Evolutionary conservation across 257 asterid species (phyloP), one percentile per base, ranked within the genome.

Genomic region (Ballota nigra): DNA sequence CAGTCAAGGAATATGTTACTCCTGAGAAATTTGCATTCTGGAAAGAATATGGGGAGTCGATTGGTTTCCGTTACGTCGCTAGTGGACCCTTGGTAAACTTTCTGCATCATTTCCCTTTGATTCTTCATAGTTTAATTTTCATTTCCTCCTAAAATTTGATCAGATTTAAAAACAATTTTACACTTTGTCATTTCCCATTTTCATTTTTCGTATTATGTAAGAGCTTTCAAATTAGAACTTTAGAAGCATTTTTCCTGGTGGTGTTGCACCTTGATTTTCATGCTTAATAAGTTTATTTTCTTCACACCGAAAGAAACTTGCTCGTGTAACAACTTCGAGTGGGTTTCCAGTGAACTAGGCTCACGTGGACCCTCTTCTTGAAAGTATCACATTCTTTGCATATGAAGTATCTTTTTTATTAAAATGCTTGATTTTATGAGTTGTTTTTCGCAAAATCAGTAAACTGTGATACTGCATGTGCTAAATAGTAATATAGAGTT

Each of bases 1-100:
- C 97, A 0, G 97, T 94, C 4, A 94, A 89, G 83, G 98, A 94
- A 82, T 94, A 82, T 38, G 90, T 91, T 22, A 85, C 86, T 63
- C 99, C 99, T 4, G 98, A 94, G 75, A 94, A 94, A 23, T 94
- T 91, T 83, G 84, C 89, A 36, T 83, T 80, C 73, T 94, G 99
- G 99, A 94, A 94, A 83, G 92, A 86, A 1, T 94, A 94, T n/a
- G 99, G 99, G 31, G 99, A 94, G 84, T 88, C 95, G 8, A 89
- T 86, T 73, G 99, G 99, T 69, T 94, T 94, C 81, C 92, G 97
- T 20, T 91, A 94, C 63, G 98, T 94, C 69, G 99, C 99, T 62
- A 91, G 99, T 77, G 99, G 99, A 71, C 99, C 99, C 68, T 61
- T 94, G 98, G 99, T 94, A 83, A 82, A 53, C 55, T 71, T 43